Base-by-base conservation (phyloP, 306 rosid genomes). In the Oxytropis ochrocephala region DNA sequence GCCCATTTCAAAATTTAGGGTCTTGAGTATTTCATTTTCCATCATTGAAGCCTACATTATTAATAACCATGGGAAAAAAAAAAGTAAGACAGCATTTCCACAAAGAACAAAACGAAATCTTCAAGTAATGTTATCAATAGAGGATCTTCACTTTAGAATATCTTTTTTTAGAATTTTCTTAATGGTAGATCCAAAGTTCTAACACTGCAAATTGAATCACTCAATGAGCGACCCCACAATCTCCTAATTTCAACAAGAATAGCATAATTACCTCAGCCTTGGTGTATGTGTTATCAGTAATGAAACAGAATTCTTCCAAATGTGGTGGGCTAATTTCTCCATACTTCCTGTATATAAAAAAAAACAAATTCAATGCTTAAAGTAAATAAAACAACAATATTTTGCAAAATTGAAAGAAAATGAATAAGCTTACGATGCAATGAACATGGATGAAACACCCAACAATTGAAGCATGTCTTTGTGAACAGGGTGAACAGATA, bases 321-420 rank as follows among this genome's bases (percentile, higher is more conserved):
- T 86, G 82, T 0, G 89, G 96, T 9, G 95, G 92, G 11, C 24
- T 80, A 35, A 86, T 89, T 80, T 89, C 98, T 71, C 88, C 96
- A 75, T 92, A 90, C 71, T 92, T 89, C 44, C 96, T 92, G 58
- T 24, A 42, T 0, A 74, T 51, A 48, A 18, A 13, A 1, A 54
- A 12, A 19, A 11, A 2, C 17, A 29, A 24, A 66, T 44, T 11
- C 11, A 8, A 77, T 21, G 11, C 8, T 21, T 32, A 54, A 11
- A 16, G 47, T 14, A 1, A 27, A 7, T 4, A 49, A 42, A 9
- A 35, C 0, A 9, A 32, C 11, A 30, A 1, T 0, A 42, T 9
- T 51, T 42, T 6, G 6, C 18, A 51, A 58, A 73, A 58, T 1
- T 3, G 10, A 12, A 65, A 27, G 10, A 5, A 54, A 8, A 3